Percentiles rank a stretch among this genome's conserved stretches.
These are phyloP conservation scores for Thalassiosira pacifica DNA, from an alignment of 352 stramenopile genomes.

Conservation along the genomic window DNA sequence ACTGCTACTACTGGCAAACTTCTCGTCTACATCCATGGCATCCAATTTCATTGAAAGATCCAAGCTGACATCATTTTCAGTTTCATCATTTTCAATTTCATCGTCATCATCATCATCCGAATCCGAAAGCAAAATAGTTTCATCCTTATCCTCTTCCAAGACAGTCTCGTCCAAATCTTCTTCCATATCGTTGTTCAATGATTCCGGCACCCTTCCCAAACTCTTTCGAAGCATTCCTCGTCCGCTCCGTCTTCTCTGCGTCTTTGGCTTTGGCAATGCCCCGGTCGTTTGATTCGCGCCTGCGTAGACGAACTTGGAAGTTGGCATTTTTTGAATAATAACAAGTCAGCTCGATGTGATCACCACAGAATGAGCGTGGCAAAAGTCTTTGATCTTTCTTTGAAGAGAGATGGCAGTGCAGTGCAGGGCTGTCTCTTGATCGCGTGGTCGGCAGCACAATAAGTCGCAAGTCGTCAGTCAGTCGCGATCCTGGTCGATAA, in stretches of 20 bases:
- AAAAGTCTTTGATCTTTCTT: too few relatives aligned
- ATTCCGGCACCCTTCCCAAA: not conserved
- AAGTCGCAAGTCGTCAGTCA: too few relatives aligned
- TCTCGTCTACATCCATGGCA: conserved; percentile 35
- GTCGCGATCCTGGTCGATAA: too few relatives aligned
- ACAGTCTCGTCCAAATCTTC: conserved; percentile 33
- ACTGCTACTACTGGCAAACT: not conserved
- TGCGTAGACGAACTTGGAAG: conserved; percentile 19
- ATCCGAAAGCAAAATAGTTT: conserved; percentile 39
- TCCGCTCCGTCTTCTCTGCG: too few relatives aligned
- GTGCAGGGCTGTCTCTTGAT: too few relatives aligned
- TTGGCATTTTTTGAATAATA: conserved; percentile 31
- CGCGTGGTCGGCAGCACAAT: too few relatives aligned
- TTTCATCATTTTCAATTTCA: not conserved
- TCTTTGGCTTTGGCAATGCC: too few relatives aligned
- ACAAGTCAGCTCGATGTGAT: too few relatives aligned
- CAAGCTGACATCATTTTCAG: not conserved
- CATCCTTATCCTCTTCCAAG: conserved; percentile 48
- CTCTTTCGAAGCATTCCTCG: not conserved
- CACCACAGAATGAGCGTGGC: too few relatives aligned
- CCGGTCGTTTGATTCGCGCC: too few relatives aligned
- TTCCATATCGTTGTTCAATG: conserved; percentile 13
- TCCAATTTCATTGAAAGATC: not conserved
- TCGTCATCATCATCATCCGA: conserved; percentile 7
- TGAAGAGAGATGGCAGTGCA: too few relatives aligned